Conservation (phyloP, 2,329 filamentous ascomycete species). For the Polychaeton citri region DNA sequence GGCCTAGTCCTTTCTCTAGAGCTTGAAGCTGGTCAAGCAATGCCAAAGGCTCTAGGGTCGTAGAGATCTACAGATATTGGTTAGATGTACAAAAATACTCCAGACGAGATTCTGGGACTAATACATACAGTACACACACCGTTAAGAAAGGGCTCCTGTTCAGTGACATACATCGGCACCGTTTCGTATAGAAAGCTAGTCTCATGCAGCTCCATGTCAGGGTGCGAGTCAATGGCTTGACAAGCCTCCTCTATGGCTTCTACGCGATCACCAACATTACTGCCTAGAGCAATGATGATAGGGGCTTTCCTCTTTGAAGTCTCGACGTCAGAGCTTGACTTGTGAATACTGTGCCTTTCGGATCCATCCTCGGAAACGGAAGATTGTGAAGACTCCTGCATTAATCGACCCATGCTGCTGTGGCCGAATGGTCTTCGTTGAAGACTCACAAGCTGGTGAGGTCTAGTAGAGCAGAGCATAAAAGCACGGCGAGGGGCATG, state of each 20-base stretch:
- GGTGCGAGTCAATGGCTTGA: constrained; percentile 53
- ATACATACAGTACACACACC: constrained; percentile 72
- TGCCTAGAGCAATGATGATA: constrained; percentile 75
- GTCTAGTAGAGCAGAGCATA: too few relatives aligned
- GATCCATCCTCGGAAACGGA: neutral
- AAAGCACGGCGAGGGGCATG: too few relatives aligned
- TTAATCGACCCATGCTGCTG: neutral
- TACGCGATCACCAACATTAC: constrained; percentile 80
- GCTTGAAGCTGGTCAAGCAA: constrained; percentile 70
- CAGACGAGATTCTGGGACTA: neutral
- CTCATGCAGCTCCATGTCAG: constrained; percentile 58
- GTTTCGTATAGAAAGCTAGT: constrained; percentile 93
- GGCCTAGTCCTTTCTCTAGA: constrained; percentile 68
- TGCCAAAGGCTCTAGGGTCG: constrained; percentile 57
- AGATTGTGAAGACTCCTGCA: neutral
- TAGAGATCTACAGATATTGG: constrained; percentile 62
- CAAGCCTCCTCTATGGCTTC: constrained; percentile 77
- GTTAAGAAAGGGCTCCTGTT: constrained; percentile 82
- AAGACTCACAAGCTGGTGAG: too few relatives aligned
- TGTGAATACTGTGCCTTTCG: too few relatives aligned
- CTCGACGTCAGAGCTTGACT: too few relatives aligned
- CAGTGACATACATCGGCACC: constrained; percentile 86
- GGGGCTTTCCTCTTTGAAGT: neutral
- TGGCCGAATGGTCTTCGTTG: neutral
- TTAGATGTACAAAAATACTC: constrained; percentile 1